phyloP scores from a whole-genome alignment of 2,329 filamentous ascomycete genomes.

The Nothophaeocryptopus gaeumannii region DNA sequence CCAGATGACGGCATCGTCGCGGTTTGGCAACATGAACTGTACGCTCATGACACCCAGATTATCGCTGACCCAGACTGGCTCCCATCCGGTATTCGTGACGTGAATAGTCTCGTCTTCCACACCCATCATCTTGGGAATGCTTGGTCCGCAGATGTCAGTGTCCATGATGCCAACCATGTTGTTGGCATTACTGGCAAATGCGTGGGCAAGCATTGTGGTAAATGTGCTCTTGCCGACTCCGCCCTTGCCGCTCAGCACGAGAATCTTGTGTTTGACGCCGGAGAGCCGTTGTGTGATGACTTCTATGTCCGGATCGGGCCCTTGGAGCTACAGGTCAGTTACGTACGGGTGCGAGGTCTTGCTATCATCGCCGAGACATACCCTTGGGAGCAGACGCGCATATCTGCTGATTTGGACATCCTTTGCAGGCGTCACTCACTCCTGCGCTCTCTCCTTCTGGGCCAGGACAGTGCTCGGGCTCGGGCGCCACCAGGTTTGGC shows the following conservation, averaged over 20 bases:
- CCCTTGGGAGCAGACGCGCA: slow-evolving; percentile 86
- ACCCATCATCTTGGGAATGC: slow-evolving; percentile 98
- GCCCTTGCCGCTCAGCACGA: slow-evolving; percentile 91
- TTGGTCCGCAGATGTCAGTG: slow-evolving; percentile 94
- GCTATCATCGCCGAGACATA: too few relatives aligned
- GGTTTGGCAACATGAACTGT: slow-evolving; percentile 93
- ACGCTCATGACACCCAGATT: slow-evolving; percentile 96
- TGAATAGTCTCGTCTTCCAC: slow-evolving; percentile 93
- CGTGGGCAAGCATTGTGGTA: slow-evolving; percentile 80
- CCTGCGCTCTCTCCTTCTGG: slow-evolving; percentile 71
- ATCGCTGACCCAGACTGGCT: slow-evolving; percentile 90
- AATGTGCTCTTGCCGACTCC: slow-evolving; percentile 97
- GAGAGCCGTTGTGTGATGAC: slow-evolving; percentile 80
- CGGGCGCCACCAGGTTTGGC: slow-evolving; percentile 81
- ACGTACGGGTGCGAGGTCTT: too few relatives aligned
- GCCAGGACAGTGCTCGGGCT: slow-evolving; percentile 65
- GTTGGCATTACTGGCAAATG: slow-evolving; percentile 77
- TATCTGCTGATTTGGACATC: slow-evolving; percentile 93
- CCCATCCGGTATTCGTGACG: slow-evolving; percentile 83
- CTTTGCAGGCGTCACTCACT: slow-evolving; percentile 77
- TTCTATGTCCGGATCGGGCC: slow-evolving; percentile 90
- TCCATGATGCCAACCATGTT: slow-evolving; percentile 92
- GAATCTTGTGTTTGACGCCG: slow-evolving; percentile 83
- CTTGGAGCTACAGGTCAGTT: slow-evolving; percentile 35
- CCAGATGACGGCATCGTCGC: slow-evolving; percentile 97